These are phyloP conservation scores for Naegleria gruberi DNA, from an alignment of 208 protist genomes.

Conservation along the genomic window DNA sequence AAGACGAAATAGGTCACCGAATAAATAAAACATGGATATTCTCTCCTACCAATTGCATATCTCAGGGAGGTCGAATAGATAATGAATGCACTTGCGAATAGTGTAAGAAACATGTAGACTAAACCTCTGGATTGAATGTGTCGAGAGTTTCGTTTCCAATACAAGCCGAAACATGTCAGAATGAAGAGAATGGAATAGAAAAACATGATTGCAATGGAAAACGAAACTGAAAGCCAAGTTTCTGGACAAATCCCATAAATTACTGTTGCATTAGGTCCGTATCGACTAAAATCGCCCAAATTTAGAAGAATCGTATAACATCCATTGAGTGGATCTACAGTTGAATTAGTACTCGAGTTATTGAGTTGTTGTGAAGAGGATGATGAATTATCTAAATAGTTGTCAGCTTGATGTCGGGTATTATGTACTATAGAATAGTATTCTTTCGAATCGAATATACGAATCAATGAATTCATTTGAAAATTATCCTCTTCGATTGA, in stretches of 20 bases:
- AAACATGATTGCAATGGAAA: not conserved
- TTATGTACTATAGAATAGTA: no score
- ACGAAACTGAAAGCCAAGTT: not conserved
- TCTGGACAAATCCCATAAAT: not conserved
- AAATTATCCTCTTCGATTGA: no score
- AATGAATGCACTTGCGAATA: not conserved
- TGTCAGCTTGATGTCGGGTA: no score
- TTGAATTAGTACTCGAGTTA: no score
- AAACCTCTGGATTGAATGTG: not conserved
- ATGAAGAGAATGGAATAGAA: not conserved
- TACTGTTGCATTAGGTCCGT: not conserved
- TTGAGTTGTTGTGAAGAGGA: no score
- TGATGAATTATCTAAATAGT: no score
- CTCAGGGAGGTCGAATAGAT: not conserved
- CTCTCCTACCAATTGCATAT: not conserved
- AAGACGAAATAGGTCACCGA: not conserved
- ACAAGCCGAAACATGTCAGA: not conserved
- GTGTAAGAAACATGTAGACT: not conserved
- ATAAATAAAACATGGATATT: not conserved
- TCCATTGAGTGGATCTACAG: no score
- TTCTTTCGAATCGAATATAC: no score
- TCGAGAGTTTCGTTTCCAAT: not conserved
- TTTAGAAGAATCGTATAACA: not conserved
- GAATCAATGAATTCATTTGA: no score
- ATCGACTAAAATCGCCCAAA: not conserved